phyloP scores from a whole-genome alignment of 2,329 filamentous ascomycete species.

The Periconia sp. region DNA sequence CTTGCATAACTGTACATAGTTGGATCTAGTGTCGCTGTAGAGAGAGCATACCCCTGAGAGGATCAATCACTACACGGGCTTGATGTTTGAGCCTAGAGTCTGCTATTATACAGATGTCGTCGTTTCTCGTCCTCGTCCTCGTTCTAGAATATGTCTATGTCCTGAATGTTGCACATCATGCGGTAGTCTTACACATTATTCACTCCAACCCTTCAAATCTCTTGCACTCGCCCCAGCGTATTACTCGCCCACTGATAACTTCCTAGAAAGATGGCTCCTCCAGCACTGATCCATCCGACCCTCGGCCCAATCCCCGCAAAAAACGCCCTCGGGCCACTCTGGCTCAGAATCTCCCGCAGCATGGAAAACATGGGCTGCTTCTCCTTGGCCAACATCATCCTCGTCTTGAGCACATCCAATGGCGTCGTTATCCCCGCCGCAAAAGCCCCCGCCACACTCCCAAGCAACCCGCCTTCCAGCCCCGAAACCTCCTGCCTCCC shows the following conservation, averaged over 20 bases:
- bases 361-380: constrained; percentile 65
- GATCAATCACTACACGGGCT: constrained; percentile 21
- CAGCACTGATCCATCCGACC: constrained; percentile 92
- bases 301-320: constrained; percentile 81
- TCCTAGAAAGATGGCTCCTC: constrained; percentile 91
- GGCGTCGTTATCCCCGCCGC: constrained; percentile 91
- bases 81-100: background rate
- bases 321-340: constrained; percentile 71
- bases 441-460: constrained; percentile 80
- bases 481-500: constrained; percentile 65
- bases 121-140: background rate
- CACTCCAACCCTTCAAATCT: constrained; percentile 13
- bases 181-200: constrained; percentile 7
- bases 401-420: constrained; percentile 93
- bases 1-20: constrained; percentile 12
- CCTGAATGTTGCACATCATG: too few species aligned
- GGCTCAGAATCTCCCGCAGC: constrained; percentile 67
- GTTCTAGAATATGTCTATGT: background rate
- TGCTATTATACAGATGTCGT: constrained; percentile 6
- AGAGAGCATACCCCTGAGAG: constrained; percentile 1
- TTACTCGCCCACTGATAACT: constrained; percentile 92
- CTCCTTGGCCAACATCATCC: constrained; percentile 87
- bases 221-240: constrained; percentile 60
- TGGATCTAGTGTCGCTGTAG: too few species aligned
- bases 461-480: constrained; percentile 82